Evolutionary conservation across 2,329 filamentous ascomycete species (phyloP).

Genomic region (Alternaria novae-zelandiae): DNA sequence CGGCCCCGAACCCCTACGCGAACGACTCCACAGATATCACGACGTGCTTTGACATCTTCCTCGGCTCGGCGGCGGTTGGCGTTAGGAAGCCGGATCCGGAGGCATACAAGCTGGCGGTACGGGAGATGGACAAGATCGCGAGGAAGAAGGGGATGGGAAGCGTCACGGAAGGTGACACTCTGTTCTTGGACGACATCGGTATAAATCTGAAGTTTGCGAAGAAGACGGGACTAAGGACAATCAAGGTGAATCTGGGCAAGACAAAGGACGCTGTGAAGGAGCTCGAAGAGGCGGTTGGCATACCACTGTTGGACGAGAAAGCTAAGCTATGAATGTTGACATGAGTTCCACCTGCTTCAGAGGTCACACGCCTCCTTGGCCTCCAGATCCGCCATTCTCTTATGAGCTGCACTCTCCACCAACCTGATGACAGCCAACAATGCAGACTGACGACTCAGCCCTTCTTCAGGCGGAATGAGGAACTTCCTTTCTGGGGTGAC

Average conservation of each 20-base stretch:
- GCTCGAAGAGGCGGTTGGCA: constrained; percentile 75
- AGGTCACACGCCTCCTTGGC: neutral
- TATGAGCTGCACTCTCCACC: neutral
- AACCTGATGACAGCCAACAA: neutral
- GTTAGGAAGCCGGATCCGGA: constrained; percentile 83
- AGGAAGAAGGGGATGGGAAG: constrained; percentile 59
- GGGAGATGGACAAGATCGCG: constrained; percentile 69
- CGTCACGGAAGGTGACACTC: constrained; percentile 69
- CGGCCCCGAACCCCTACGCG: constrained; percentile 27
- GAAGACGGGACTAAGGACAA: constrained; percentile 75
- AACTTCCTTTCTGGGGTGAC: neutral
- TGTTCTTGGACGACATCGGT: constrained; percentile 95
- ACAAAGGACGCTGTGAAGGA: constrained; percentile 82
- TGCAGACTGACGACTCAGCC: neutral
- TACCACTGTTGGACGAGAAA: constrained; percentile 63
- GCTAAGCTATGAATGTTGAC: constrained; percentile 29
- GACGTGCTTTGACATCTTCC: constrained; percentile 81
- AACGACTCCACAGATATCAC: constrained; percentile 60
- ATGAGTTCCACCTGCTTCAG: neutral
- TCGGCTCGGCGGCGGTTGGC: constrained; percentile 85
- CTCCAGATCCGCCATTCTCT: neutral
- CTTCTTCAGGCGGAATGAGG: neutral
- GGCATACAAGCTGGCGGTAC: constrained; percentile 79
- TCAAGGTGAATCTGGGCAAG: constrained; percentile 82
- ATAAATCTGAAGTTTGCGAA: constrained; percentile 85